Base-by-base conservation (phyloP, 1,139 yeast species). In the Taphrina sp. region DNA sequence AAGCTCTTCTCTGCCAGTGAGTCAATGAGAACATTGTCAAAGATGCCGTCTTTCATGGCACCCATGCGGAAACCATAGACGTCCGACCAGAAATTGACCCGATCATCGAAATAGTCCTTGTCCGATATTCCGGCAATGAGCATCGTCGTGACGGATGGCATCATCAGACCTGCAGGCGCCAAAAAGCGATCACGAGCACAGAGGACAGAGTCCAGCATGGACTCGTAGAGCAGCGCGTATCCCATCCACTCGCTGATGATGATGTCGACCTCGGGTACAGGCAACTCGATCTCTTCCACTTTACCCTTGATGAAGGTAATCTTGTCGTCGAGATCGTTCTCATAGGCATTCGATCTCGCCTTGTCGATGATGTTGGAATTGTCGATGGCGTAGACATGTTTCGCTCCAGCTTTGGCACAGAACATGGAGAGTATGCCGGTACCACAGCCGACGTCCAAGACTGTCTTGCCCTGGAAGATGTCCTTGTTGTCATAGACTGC, bases 171-270 rank as follows among this genome's bases (percentile, higher is more conserved):
- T 10, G 23, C 39, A 2, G 42, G 43, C 7, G 56, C 88, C 67
- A 94, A 78, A 71, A 89, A 94, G 69, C 78, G 81, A 72, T 94
- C 98, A 73, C 99, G 81, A 28, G 99, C 99, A 64, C 80, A 79
- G 62, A 94, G 75, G 24, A 94, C 99, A 35, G 98, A 89, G 70
- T 94, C 98, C 70, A 94, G 78, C 99, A 94, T 94, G 61, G 95
- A 85, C 76, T 94, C 99, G 69, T 90, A 94, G 59, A 94, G 76
- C 66, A 94, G 74, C 67, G 92, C 94, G 73, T 94, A 94, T 17
- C 99, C 99, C 99, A 94, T 94, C 99, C 99, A 94, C 73, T 94
- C 99, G 61, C 95, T 83, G 60, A 94, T 85, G 64, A 94, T 94
- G 64, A 94, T 92, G 70, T 94, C 99, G 53, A 94, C 98, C 67